Evolutionary conservation across 2,329 filamentous ascomycete species (phyloP), one percentile per base, ranked within the genome.

Genomic region (Myriosclerotinia scirpicola): DNA sequence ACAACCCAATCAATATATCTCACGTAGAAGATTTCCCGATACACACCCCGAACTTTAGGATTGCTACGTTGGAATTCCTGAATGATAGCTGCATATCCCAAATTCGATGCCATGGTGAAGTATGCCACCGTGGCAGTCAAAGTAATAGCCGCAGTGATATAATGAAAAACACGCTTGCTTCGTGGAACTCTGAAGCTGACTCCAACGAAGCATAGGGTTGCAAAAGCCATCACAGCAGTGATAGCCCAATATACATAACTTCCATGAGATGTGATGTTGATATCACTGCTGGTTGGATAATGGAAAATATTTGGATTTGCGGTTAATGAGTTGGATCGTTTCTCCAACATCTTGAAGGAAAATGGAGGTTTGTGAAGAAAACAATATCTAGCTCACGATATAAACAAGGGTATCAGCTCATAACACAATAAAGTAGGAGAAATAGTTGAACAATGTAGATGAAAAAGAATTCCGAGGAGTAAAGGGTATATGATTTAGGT

Each of bases 21-120:
- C 50, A 86, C 86, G 70, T 88, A 90, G 77, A 87, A 90, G 73
- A 90, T 84, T 74, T 88, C 83, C 53, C 89, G 83, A 59, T 83
- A 84, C 1, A 77, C 75, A 7, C 85, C 85, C 2, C 76, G 69
- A 3, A 84, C 80, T 6, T 80, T 79, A 17, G 79, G 76, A 64
- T 79, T 75, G 67, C 68, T 77, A 62, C 81, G 77, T 3, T 74
- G 68, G 70, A 84, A 90, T 73, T 91, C 84, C 50, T 87, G 87
- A n/a, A 79, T 73, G 71, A 90, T 87, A 0, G 86, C 84, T 2
- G 84, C 83, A 76, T 84, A 87, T 44, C 87, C 87, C 1, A 90
- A 79, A 72, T 88, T 86, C 12, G 85, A 84, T n/a, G 81, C 87
- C 86, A 90, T 88, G 69, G 83, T 81, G 78, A 87, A 90, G 78